Percentiles rank a stretch among this genome's conserved stretches.
Conservation (phyloP, 148 eudicot genomes). For the Fagopyrum homotropicum region DNA sequence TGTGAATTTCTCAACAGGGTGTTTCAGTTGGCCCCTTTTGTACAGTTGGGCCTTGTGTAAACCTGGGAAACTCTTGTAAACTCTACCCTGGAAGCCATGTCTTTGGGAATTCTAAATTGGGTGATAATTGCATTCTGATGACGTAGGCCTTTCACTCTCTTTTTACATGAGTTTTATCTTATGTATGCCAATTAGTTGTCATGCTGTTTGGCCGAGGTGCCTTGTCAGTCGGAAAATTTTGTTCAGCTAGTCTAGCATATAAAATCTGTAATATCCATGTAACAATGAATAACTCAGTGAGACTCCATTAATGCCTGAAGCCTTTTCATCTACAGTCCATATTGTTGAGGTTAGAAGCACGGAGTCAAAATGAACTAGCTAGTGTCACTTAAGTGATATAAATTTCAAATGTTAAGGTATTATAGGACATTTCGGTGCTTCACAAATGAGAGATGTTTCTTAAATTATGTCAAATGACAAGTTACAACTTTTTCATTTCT, state of each 20-base stretch:
- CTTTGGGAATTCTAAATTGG: constrained; percentile 71
- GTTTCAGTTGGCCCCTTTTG: constrained; percentile 96
- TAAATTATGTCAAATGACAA: too few relatives aligned
- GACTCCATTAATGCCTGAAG: not conserved
- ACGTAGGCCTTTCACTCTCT: constrained; percentile 34
- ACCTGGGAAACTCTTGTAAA: constrained; percentile 74
- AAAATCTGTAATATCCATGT: not conserved
- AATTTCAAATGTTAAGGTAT: not conserved
- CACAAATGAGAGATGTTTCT: too few relatives aligned
- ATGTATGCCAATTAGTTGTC: not conserved
- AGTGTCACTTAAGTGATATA: not conserved
- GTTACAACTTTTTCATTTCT: not conserved
- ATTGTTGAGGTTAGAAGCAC: not conserved
- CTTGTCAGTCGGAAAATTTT: not conserved
- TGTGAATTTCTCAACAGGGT: constrained; percentile 35
- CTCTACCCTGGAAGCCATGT: constrained; percentile 88
- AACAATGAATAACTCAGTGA: not conserved
- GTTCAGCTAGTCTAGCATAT: not conserved
- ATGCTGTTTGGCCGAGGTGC: not conserved
- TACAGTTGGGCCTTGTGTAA: constrained; percentile 70
- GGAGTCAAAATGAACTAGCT: not conserved
- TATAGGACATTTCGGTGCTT: not conserved
- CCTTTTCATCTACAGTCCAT: not conserved
- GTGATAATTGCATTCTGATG: constrained; percentile 75
- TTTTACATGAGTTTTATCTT: not conserved